These are phyloP conservation scores for Cryptococcus sp. DNA, from an alignment of 1,284 basidiomycete genomes.

Conservation along the genomic window DNA sequence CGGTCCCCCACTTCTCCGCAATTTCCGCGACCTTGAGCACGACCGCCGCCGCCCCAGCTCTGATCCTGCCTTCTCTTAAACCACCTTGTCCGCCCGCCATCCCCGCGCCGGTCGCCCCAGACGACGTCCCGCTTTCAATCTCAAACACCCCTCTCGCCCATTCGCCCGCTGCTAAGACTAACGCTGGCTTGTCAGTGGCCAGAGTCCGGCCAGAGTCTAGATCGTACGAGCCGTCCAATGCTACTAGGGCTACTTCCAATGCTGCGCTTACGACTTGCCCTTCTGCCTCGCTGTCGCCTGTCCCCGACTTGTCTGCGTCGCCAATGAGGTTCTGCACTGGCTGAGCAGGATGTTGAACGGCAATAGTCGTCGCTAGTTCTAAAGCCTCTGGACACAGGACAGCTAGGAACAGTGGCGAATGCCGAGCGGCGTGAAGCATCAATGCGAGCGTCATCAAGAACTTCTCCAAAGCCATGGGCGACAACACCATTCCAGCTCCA, in stretches of 20 bases:
- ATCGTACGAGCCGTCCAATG: constrained; percentile 72
- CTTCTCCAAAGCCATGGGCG: constrained; percentile 70
- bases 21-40: constrained; percentile 77
- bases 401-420: constrained; percentile 74
- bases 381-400: constrained; percentile 77
- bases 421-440: constrained; percentile 76
- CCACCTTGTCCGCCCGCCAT: constrained; percentile 67
- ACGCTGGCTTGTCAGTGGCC: constrained; percentile 68
- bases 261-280: constrained; percentile 71
- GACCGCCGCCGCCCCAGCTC: constrained; percentile 73
- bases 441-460: constrained; percentile 75
- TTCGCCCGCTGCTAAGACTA: constrained; percentile 73
- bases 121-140: constrained; percentile 60
- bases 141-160: constrained; percentile 78
- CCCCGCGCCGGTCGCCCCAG: constrained; percentile 39
- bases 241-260: constrained; percentile 73
- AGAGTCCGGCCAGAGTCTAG: constrained; percentile 74
- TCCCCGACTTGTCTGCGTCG: constrained; percentile 42
- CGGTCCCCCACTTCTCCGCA: constrained; percentile 68
- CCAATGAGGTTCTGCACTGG: constrained; percentile 13
- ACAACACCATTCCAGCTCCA: constrained; percentile 77
- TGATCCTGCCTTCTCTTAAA: constrained; percentile 55
- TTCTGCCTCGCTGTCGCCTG: constrained; percentile 49
- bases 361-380: constrained; percentile 77
- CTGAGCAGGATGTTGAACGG: constrained; percentile 64